phyloP scores from a whole-genome alignment of 2,329 filamentous ascomycete species.

The Teratosphaeria viscida region DNA sequence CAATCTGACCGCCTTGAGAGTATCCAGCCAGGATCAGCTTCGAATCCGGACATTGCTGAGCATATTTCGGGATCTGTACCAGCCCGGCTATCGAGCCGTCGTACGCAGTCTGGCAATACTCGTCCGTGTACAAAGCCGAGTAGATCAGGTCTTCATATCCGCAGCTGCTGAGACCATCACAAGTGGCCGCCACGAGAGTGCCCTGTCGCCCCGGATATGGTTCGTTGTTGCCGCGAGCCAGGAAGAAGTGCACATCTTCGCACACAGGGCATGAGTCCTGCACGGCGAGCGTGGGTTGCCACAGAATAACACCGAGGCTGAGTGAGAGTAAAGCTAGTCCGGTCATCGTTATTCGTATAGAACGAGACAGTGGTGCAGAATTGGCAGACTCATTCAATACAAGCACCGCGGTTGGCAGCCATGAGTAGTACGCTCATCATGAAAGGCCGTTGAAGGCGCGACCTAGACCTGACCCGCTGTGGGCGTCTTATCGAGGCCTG shows the following conservation, averaged over 20 bases:
- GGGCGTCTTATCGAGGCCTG: background rate
- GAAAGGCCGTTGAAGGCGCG: background rate
- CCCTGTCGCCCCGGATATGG: constrained; percentile 27
- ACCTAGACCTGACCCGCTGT: background rate
- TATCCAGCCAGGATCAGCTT: constrained; percentile 54
- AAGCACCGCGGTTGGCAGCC: background rate
- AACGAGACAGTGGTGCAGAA: background rate
- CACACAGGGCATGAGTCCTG: constrained; percentile 5
- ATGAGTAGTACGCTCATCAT: background rate
- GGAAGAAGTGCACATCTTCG: constrained; percentile 14
- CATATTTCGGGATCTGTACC: constrained; percentile 16
- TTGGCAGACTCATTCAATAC: background rate
- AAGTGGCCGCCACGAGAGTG: constrained; percentile 23
- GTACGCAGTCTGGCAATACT: constrained; percentile 11
- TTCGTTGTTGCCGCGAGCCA: constrained; percentile 26
- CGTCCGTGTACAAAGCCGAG: constrained; percentile 7
- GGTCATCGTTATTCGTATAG: background rate
- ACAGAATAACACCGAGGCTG: background rate
- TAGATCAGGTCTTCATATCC: constrained; percentile 25
- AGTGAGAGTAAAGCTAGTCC: background rate
- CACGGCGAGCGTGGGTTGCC: background rate
- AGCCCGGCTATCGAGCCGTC: constrained; percentile 9
- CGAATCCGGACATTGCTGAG: constrained; percentile 46
- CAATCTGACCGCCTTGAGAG: constrained; percentile 53
- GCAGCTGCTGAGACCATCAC: constrained; percentile 19